A percentile compares a stretch with the other conserved stretches of the same genome.
These are phyloP conservation scores for Globisporangium sylvaticum DNA, from an alignment of 352 stramenopile species.

Conservation along the genomic window DNA sequence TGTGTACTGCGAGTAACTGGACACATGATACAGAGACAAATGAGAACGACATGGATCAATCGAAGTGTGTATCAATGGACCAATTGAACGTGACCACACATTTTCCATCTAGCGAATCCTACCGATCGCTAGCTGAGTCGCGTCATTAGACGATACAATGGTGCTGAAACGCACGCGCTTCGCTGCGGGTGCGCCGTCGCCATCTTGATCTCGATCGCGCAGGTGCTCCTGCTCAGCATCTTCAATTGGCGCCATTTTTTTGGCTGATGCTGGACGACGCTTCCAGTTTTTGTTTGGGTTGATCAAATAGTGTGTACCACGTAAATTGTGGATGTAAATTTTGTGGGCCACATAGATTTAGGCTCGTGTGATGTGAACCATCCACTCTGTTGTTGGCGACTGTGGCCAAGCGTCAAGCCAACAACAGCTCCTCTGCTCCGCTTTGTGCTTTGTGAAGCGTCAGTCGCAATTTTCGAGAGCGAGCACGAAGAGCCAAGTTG, in stretches of 20 bases:
- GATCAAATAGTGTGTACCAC: conserved; percentile 6
- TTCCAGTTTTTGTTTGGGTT: too few species aligned
- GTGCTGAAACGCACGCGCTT: conserved; percentile 71
- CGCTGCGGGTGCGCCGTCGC: conserved; percentile 12
- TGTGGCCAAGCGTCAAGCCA: neutral
- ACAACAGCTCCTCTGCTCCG: neutral
- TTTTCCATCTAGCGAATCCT: neutral
- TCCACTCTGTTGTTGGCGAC: conserved; percentile 7
- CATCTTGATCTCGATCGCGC: neutral
- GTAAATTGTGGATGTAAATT: neutral
- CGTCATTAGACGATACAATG: conserved; percentile 41
- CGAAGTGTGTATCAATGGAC: neutral
- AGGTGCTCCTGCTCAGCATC: neutral
- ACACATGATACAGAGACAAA: neutral
- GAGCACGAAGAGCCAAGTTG: neutral
- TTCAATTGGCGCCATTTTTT: conserved; percentile 35
- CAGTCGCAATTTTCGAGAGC: conserved; percentile 28
- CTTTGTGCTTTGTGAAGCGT: neutral
- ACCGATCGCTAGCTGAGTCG: conserved; percentile 60
- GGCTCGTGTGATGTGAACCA: conserved; percentile 19
- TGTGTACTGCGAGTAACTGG: conserved; percentile 37
- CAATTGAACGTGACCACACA: neutral
- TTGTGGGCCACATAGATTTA: conserved; percentile 13
- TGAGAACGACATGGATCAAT: neutral
- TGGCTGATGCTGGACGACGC: neutral